A percentile compares a stretch with the other conserved stretches of the same genome.
These are phyloP conservation scores for Zoysia japonica DNA, from an alignment of 176 grass and related monocot species.

Conservation along the genomic window DNA sequence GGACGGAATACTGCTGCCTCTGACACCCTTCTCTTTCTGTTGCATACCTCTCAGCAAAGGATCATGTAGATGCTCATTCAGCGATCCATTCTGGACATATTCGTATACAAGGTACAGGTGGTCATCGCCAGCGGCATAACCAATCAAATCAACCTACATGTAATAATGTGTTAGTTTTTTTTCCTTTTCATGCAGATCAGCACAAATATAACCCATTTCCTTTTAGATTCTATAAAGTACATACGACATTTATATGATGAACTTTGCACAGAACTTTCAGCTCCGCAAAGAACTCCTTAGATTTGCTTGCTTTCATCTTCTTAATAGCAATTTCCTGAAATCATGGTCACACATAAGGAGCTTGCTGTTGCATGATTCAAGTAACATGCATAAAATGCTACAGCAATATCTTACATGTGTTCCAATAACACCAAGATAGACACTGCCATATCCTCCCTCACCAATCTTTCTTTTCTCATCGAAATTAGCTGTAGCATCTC, in stretches of 20 bases:
- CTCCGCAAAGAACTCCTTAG: conserved; percentile 78
- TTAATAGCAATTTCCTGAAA: conserved; percentile 71
- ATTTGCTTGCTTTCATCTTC: conserved; percentile 77
- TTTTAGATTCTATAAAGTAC: background rate
- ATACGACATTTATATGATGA: conserved; percentile 76
- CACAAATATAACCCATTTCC: conserved; percentile 7
- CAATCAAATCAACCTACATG: conserved; percentile 70
- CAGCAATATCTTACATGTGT: conserved; percentile 44
- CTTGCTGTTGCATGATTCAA: background rate
- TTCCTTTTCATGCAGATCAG: background rate
- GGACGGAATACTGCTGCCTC: background rate
- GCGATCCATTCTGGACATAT: conserved; percentile 72
- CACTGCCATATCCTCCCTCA: conserved; percentile 74
- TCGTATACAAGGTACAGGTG: conserved; percentile 69
- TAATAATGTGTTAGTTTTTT: conserved; percentile 17
- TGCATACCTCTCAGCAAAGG: conserved; percentile 62
- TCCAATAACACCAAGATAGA: conserved; percentile 59
- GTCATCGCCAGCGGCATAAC: conserved; percentile 66
- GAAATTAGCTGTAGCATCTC: conserved; percentile 53
- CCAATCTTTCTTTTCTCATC: conserved; percentile 69
- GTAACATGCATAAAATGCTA: background rate
- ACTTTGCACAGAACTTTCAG: conserved; percentile 78
- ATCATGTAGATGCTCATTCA: conserved; percentile 76
- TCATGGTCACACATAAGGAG: conserved; percentile 2
- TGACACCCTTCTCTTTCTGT: background rate